Conservation (phyloP, 768 basidiomycete species). For the Auriscalpium orientale region DNA sequence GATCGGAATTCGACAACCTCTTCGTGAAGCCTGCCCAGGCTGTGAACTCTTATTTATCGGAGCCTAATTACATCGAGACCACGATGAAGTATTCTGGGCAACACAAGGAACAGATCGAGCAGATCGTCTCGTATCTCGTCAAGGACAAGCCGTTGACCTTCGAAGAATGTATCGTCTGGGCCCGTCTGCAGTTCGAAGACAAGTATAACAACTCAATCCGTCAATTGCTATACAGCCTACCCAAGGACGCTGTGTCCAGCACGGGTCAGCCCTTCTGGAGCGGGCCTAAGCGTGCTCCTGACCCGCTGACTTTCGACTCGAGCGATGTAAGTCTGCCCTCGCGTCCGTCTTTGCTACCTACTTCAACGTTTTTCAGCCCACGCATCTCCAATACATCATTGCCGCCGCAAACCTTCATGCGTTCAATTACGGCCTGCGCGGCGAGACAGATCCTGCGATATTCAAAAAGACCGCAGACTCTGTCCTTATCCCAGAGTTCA, state of each 20-base stretch:
- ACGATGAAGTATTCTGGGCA: conserved; percentile 88
- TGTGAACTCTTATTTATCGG: conserved; percentile 93
- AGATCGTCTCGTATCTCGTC: conserved; percentile 84
- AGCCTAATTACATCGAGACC: conserved; percentile 90
- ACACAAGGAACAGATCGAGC: conserved; percentile 82
- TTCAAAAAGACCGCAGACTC: conserved; percentile 82
- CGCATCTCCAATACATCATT: conserved; percentile 83
- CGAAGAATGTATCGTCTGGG: conserved; percentile 97
- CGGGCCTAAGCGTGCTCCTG: conserved; percentile 95
- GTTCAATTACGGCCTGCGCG: conserved; percentile 94
- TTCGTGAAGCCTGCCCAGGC: conserved; percentile 93
- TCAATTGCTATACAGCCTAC: conserved; percentile 88
- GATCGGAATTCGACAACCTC: conserved; percentile 83
- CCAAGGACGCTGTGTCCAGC: conserved; percentile 87
- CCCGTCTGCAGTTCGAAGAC: conserved; percentile 88
- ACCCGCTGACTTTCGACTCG: conserved; percentile 79
- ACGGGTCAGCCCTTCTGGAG: conserved; percentile 98
- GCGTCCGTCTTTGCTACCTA: background rate
- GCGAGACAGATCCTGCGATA: conserved; percentile 67
- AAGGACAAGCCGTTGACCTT: conserved; percentile 91
- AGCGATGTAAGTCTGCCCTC: conserved; percentile 59
- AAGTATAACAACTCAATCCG: conserved; percentile 91
- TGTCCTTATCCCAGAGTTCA: conserved; percentile 85
- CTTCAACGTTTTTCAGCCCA: conserved; percentile 41
- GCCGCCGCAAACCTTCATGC: conserved; percentile 95